phyloP scores from a whole-genome alignment of 169 alveolate species.

The Cryptosporidium parvum region DNA sequence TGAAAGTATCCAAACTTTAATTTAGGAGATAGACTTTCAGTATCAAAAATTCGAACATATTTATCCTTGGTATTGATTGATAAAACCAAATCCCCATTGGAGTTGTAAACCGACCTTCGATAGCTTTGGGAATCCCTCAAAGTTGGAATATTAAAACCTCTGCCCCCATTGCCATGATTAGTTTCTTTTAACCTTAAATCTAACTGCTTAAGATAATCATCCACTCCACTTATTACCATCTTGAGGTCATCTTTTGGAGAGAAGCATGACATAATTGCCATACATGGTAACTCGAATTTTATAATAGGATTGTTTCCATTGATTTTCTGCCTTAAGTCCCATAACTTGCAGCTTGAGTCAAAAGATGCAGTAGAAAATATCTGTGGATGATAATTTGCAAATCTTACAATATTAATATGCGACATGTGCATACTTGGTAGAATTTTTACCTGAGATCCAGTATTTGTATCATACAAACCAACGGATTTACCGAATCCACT shows the following conservation, averaged over 20 bases:
- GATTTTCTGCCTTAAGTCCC: constrained; percentile 80
- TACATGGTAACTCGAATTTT: constrained; percentile 77
- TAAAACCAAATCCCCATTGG: constrained; percentile 20
- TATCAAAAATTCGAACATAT: constrained; percentile 4
- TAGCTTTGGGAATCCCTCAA: constrained; percentile 42
- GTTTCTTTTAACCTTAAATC: constrained; percentile 47
- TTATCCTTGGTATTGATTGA: constrained; percentile 43
- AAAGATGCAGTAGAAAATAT: constrained; percentile 80
- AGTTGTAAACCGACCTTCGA: constrained; percentile 44
- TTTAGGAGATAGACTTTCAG: not conserved
- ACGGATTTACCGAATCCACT: constrained; percentile 79
- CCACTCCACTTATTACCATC: constrained; percentile 63
- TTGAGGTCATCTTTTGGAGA: constrained; percentile 76
- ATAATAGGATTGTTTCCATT: constrained; percentile 65
- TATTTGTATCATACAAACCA: constrained; percentile 73
- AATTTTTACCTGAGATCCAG: constrained; percentile 75
- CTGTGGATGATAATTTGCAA: constrained; percentile 78
- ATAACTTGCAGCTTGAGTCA: constrained; percentile 79
- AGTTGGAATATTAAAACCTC: constrained; percentile 13
- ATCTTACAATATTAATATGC: constrained; percentile 79
- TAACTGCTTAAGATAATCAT: constrained; percentile 41
- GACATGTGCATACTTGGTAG: constrained; percentile 76
- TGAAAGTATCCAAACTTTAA: not conserved
- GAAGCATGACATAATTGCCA: constrained; percentile 79
- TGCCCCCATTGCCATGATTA: not conserved